phyloP scores from a whole-genome alignment of 2,329 filamentous ascomycete species.

The Pezicula rhizophila region DNA sequence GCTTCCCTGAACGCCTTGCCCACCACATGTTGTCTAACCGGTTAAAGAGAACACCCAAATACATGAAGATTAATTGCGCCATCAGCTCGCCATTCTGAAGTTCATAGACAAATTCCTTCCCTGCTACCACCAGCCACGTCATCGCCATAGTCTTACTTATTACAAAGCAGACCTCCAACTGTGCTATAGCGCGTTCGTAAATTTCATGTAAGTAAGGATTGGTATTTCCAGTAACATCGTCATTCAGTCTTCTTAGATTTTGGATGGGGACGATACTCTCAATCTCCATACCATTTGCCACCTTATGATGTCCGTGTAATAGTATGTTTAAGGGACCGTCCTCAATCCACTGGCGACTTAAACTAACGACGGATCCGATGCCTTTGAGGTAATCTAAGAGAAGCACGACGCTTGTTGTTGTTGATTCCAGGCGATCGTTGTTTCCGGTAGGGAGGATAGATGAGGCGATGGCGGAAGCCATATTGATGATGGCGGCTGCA shows the following conservation, averaged over 20 bases:
- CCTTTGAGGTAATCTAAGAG: background rate
- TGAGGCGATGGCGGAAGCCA: background rate
- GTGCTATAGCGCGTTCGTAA: background rate
- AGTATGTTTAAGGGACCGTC: background rate
- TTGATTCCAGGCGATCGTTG: background rate
- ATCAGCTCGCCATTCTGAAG: slow-evolving; percentile 4
- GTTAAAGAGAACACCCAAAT: slow-evolving; percentile 4
- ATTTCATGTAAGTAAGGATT: background rate
- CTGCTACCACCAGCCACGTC: background rate
- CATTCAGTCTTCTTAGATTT: background rate
- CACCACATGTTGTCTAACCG: slow-evolving; percentile 4
- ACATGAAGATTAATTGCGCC: slow-evolving; percentile 5
- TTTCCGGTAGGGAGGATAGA: background rate
- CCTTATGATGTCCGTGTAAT: background rate
- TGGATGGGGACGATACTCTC: background rate
- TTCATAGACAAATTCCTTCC: slow-evolving; percentile 3
- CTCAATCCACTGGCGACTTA: background rate
- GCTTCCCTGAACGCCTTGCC: slow-evolving; percentile 3
- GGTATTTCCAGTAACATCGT: background rate
- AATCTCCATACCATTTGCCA: background rate
- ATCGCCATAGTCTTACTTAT: background rate
- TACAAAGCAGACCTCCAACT: background rate
- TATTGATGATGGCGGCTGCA: slow-evolving; percentile 1
- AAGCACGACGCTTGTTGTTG: background rate
- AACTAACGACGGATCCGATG: background rate